Conservation (phyloP, 306 rosid genomes). For the Quercus rubra region DNA sequence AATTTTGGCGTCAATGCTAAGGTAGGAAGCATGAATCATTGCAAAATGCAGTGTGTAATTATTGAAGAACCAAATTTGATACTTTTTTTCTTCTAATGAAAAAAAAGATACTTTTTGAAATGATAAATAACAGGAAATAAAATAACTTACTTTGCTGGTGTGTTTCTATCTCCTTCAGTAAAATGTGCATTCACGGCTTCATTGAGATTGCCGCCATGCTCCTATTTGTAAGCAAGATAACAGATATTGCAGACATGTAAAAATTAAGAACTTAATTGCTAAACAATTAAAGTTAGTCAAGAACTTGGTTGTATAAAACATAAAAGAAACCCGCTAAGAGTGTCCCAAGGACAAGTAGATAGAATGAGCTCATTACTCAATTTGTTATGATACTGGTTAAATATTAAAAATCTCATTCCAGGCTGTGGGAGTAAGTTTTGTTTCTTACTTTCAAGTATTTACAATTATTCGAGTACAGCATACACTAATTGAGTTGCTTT, state of each 20-base stretch:
- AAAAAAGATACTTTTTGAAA: background rate
- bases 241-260: constrained; percentile 1
- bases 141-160: constrained; percentile 41
- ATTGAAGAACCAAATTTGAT: background rate
- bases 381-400: background rate
- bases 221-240: constrained; percentile 45
- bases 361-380: background rate
- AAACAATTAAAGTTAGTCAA: background rate
- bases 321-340: constrained; percentile 1
- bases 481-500: background rate
- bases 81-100: background rate
- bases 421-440: background rate
- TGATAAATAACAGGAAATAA: constrained; percentile 7
- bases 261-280: constrained; percentile 1
- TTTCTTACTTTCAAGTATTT: background rate
- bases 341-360: background rate
- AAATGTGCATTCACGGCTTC: constrained; percentile 84
- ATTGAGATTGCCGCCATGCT: constrained; percentile 76
- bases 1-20: constrained; percentile 11
- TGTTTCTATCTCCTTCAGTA: constrained; percentile 67
- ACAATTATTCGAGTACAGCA: background rate
- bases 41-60: background rate
- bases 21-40: constrained; percentile 2
- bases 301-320: background rate
- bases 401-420: background rate